Conservation (phyloP, 2,329 filamentous ascomycete species). For the Aspergillus sp. region DNA sequence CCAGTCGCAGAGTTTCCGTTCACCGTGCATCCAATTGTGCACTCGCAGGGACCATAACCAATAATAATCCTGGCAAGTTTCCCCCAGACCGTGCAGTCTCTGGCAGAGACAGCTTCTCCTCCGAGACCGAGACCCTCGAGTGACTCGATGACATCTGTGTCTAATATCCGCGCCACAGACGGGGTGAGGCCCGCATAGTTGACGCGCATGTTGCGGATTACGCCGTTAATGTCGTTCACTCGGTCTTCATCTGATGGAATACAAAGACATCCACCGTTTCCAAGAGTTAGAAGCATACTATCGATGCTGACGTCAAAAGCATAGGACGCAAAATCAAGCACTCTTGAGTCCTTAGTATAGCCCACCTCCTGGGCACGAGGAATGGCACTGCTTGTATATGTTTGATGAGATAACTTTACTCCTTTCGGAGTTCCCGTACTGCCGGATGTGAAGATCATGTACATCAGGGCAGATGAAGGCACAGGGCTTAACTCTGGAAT, state of each 20-base stretch:
- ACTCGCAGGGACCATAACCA: conserved; percentile 46
- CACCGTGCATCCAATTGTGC: conserved; percentile 42
- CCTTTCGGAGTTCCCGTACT: conserved; percentile 56
- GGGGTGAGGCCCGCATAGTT: conserved; percentile 61
- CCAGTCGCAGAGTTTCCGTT: conserved; percentile 36
- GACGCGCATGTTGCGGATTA: conserved; percentile 52
- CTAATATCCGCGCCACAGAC: conserved; percentile 53
- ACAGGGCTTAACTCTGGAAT: conserved; percentile 22
- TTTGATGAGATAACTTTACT: conserved; percentile 61
- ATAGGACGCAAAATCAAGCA: conserved; percentile 60
- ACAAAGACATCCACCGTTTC: conserved; percentile 60
- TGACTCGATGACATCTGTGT: conserved; percentile 42
- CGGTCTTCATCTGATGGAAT: conserved; percentile 54
- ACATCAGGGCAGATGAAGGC: conserved; percentile 47
- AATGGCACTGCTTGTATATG: conserved; percentile 57
- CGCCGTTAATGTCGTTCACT: conserved; percentile 49
- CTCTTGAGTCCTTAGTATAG: conserved; percentile 54
- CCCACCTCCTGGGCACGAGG: conserved; percentile 54
- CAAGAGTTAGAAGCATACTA: conserved; percentile 57
- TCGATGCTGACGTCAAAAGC: conserved; percentile 55
- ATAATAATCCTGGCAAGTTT: conserved; percentile 45
- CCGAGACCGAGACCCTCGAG: conserved; percentile 44
- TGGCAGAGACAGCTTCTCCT: conserved; percentile 45
- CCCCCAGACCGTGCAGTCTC: conserved; percentile 44
- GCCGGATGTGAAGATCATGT: conserved; percentile 61